Base-by-base conservation (phyloP, 177 flowering plant species). In the Tripterygium wilfordii region DNA sequence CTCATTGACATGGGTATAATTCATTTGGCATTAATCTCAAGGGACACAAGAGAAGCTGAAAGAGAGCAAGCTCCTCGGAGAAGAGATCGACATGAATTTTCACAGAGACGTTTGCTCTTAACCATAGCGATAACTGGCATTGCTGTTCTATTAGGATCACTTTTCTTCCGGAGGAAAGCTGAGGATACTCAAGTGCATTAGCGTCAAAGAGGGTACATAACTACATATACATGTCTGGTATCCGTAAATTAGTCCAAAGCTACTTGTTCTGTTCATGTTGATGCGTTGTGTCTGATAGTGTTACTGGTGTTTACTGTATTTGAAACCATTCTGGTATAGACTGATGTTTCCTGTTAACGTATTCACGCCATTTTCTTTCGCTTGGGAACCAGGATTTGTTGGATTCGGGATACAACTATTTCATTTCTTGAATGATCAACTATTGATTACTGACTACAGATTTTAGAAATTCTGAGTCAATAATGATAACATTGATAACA, bases 71-170 rank as follows among this genome's bases (percentile, higher is more conserved):
- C 54, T 50, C 53, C 72, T 40, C 79, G 28, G 45, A 72, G 95
- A 69, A 76, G 95, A 66, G 59, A 51, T 48, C 80, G 69, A 31
- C 67, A 45, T 16, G 74, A 68, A 17, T 62, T 65, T 35, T 74
- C 82, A 1, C 65, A 56, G 47, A 72, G 55, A 46, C 76, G 81
- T 10, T 54, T 90, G 24, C 54, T 85, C 28, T 63, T 82, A 57
- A 85, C 98, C 17, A 75, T 91, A 31, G 96, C 95, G 10, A 65
- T 91, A 23, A 88, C 96, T n/a, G 98, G 97, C 38, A 67, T 90
- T 40, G 97, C 97, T 45, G 83, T 90, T 48, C 55, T 86, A 14
- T 51, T 87, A 20, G 96, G 95, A 31, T 84, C 97, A 2, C 52
- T 90, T 47, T 67, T 82, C 60, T 74, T 76, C 72, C 92, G 70